Conservation (phyloP, 2,329 filamentous ascomycete genomes). For the Fusarium pseudoanthophilum region DNA sequence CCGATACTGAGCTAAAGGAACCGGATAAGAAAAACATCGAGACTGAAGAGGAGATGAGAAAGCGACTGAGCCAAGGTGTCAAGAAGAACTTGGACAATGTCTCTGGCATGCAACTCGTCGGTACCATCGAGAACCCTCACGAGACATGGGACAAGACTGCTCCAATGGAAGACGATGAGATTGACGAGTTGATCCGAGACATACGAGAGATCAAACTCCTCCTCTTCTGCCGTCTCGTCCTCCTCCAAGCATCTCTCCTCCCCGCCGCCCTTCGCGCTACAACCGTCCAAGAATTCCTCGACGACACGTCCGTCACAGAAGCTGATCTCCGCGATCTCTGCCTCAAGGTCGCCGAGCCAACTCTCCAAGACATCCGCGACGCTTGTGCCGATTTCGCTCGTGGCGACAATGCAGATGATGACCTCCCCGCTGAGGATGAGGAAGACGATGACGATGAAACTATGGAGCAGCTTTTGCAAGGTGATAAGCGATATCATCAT, state of each 20-base stretch:
- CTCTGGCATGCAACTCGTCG: constrained; percentile 38
- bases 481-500: constrained; percentile 25
- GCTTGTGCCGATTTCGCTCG: constrained; percentile 47
- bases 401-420: constrained; percentile 34
- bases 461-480: constrained; percentile 32
- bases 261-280: constrained; percentile 41
- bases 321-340: constrained; percentile 45
- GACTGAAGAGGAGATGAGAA: constrained; percentile 45
- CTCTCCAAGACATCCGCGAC: constrained; percentile 44
- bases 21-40: constrained; percentile 46
- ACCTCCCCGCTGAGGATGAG: not conserved
- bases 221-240: constrained; percentile 43
- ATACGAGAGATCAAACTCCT: constrained; percentile 46
- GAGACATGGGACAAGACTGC: constrained; percentile 42
- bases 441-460: constrained; percentile 29
- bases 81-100: constrained; percentile 39
- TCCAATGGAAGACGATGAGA: constrained; percentile 41
- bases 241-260: constrained; percentile 42
- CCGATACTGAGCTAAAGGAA: constrained; percentile 13
- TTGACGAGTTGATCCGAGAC: constrained; percentile 38
- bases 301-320: constrained; percentile 40
- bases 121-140: constrained; percentile 41
- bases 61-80: constrained; percentile 40
- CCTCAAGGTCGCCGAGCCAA: constrained; percentile 43
- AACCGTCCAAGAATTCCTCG: constrained; percentile 43